Evolutionary conservation across 2,329 filamentous ascomycete genomes (phyloP), one percentile per base, ranked within the genome.

Genomic region (Fusarium aywerte): DNA sequence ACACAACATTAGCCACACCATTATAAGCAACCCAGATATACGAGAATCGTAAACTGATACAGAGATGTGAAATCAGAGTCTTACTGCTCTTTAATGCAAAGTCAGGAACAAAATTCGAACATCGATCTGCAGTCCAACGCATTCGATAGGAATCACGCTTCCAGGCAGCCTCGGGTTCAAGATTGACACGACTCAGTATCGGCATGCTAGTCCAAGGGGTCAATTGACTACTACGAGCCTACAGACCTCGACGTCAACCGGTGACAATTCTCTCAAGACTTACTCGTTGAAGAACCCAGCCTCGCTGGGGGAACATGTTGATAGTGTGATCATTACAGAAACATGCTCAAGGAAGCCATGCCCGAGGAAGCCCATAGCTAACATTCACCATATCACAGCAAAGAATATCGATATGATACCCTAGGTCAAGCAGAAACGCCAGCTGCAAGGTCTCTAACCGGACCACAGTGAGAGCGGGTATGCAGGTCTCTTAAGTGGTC

Each of bases 401-500:
- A 63, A 51, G 58, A 43, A 63, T 21, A 63, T 57, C 29, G n/a
- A 57, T 31, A 53, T 31, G 32, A 48, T 48, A 25, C 15, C 16
- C 44, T 23, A 38, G 58, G 44, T 31, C 35, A 27, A 52, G 18
- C 32, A 60, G 35, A 54, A 21, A 59, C 56, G 55, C 61, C 43
- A 55, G 51, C n/a, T 49, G 32, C 45, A 51, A 53, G 70, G 68
- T 62, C 62, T 43, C 29, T 58, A 40, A 58, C 58, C 60, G 62
- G 45, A 36, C 45, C 45, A 35, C 32, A 36, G 60, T 38, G 70
- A 67, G 58, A 72, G 72, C 69, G 69, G 70, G 72, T 72, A 74
- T 71, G 72, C 71, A 69, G 67, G 68, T 73, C 67, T 72, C 69
- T 70, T 59, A 60, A 74, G 65, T 71, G 71, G 69, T 62, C 70